Evolutionary conservation across 2,329 filamentous ascomycete genomes (phyloP), one percentile per base, ranked within the genome.

Genomic region (Seiridium cupressi): DNA sequence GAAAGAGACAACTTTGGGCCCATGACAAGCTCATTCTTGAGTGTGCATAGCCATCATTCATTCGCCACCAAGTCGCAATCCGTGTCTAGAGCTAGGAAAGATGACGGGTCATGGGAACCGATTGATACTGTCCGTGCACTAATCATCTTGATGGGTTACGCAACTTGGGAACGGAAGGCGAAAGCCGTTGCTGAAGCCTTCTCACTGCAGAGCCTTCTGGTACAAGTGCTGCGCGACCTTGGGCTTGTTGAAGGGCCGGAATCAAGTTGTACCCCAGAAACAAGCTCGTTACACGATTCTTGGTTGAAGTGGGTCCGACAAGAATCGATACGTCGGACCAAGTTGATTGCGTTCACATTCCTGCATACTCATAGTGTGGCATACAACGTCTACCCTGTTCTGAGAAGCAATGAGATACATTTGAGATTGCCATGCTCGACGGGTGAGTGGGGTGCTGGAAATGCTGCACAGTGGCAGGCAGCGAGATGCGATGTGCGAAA

Each of bases 321-420:
- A 34, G 74, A 77, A 55, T 74, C 73, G 0, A 40, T 60, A 2
- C 68, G 75, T 2, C 66, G 75, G 5, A 65, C 74, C 0, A 76
- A 76, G 49, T 67, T 77, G 2, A 74, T 76, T 3, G 72, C 73
- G 0, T 77, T 77, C 38, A 73, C 73, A 0, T 77, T 77, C 55
- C 65, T 76, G 3, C 73, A 77, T 51, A 75, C 70, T 0, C 73
- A 77, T 59, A 76, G 71, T 55, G 70, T 77, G 6, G 74, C 74
- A 2, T 77, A 77, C 60, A 73, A 77, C 31, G 68, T 74, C 2
- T 76, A 75, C 36, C 75, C 75, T 0, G 69, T 71, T 0, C 63
- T 77, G 5, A 69, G 73, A 1, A 76, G 70, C 36, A 76, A 74
- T 48, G 75, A 77, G 60, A 64, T 77, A 0, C 65, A 69, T 5